Evolutionary conservation across 2,329 filamentous ascomycete genomes (phyloP), one percentile per base, ranked within the genome.

Genomic region (Chaetomium globosum): DNA sequence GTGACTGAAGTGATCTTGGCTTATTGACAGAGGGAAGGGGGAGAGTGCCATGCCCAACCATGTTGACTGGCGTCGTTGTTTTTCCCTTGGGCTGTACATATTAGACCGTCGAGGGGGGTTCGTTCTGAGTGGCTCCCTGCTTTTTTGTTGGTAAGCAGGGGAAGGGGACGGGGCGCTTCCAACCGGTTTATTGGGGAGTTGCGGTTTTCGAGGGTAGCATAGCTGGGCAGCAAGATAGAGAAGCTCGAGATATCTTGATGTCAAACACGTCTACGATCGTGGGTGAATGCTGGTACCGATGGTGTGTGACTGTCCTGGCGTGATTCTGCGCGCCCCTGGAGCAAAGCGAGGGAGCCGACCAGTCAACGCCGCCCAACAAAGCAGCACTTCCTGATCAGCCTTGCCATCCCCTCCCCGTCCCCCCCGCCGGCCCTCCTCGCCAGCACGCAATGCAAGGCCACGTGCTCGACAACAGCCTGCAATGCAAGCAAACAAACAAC

Each of bases 141-240:
- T 48, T 39, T 61, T 46, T 46, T n/a, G 31, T 46, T 65, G 31
- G 52, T 33, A 21, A 56, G 23, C n/a, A 49, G 39, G 13, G 52
- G 30, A 16, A 52, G 46, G 30, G 58, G 58, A 31, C 10, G 8
- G 52, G 62, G 63, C 46, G 58, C 57, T 61, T 53, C 46, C 43
- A 61, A 52, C 52, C 52, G 46, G 52, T 9, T 61, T 31, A 31
- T 53, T 56, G 56, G 21, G 52, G 63, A 56, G 43, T 53, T 61
- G 53, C 48, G 16, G 30, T 31, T 59, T 16, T 43, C 49, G 23
- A 53, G 19, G 23, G 52, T 56, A 54, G 55, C 48, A 48, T 19
- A 53, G 30, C 21, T 9, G 19, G 52, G 54, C 21, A 28, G 26
- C 23, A 49, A 33, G 51, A 36, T 49, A 59, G 43, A 48, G 55